Evolutionary conservation across 768 basidiomycete genomes (phyloP), one percentile per base, ranked within the genome.

Genomic region (Paxillus ammoniavirescens): DNA sequence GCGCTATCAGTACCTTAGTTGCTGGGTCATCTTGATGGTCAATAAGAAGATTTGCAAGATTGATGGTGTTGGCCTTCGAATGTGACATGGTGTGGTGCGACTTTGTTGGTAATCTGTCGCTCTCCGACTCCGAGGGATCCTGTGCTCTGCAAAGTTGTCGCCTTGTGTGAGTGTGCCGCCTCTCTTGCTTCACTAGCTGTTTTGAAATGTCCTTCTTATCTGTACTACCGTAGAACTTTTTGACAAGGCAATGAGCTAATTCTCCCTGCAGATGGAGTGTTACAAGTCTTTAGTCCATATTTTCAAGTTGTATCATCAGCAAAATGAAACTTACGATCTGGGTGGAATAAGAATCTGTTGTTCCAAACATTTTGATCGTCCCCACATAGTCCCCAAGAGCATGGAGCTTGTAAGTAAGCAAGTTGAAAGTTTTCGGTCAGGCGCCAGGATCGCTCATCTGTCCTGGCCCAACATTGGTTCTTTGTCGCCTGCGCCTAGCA

Each of bases 371-470:
- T 1, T 40, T 18, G 8, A 77, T 75, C 0, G 59, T 57, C 0
- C 13, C 3, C 0, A 40, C 48, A 40, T 75, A 75, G 44, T 77
- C 64, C 0, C 72, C 73, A 0, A 77, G 56, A 0, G 66, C 56
- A 52, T 76, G 76, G 0, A 68, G 3, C 51, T 77, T 77, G 48
- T 66, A 68, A 0, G 68, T 74, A 0, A 28, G 9, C 2, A 76
- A 45, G 47, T 69, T 77, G 50, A 75, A 70, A 0, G 21, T 36
- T 36, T 58, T 65, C 1, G 8, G n/a, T 0, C 45, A 30, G 2
- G 49, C 5, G 15, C 8, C 31, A 18, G 35, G 8, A 3, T 33
- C 12, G 1, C 18, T 21, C 51, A 35, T 1, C 15, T 13, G 17
- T 45, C 38, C 17, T 54, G 31, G 8, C 5, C 3, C 5, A 26